Conservation (phyloP, 2,329 filamentous ascomycete species). For the Seiridium cupressi region DNA sequence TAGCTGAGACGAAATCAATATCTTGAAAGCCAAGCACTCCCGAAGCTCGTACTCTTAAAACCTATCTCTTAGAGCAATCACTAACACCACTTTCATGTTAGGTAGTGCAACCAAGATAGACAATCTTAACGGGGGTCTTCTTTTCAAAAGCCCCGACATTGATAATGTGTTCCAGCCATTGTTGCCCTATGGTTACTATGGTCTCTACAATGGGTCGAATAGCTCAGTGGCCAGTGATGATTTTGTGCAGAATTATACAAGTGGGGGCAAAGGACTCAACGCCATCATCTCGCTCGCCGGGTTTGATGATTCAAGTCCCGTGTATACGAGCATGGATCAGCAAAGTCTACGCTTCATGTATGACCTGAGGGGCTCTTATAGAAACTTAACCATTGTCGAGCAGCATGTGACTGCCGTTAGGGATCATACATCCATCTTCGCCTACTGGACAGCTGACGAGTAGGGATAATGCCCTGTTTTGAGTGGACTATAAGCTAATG, state of each 20-base stretch:
- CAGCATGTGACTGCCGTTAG: constrained; percentile 38
- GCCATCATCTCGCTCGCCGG: constrained; percentile 42
- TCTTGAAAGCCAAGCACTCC: too few species aligned
- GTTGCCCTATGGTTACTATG: constrained; percentile 44
- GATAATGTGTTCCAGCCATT: constrained; percentile 35
- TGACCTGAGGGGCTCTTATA: constrained; percentile 41
- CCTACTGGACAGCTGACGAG: constrained; percentile 47
- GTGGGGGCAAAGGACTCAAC: constrained; percentile 40
- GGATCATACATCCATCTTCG: constrained; percentile 37
- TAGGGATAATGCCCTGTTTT: constrained; percentile 35
- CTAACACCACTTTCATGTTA: too few species aligned
- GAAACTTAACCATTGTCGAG: constrained; percentile 38
- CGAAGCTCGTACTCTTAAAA: too few species aligned
- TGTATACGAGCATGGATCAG: constrained; percentile 35
- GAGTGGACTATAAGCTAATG: too few species aligned
- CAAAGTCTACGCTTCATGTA: constrained; percentile 42
- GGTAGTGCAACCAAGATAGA: constrained; percentile 45
- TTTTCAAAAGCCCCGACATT: constrained; percentile 35
- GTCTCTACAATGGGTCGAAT: constrained; percentile 35
- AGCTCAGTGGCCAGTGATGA: constrained; percentile 28
- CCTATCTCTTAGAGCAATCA: too few species aligned
- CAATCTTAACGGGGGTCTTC: constrained; percentile 40
- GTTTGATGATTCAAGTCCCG: constrained; percentile 27
- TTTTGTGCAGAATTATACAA: constrained; percentile 31
- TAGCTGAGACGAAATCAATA: too few species aligned